These are phyloP conservation scores for Pythium vanterpoolii DNA, from an alignment of 352 stramenopile species.

Conservation along the genomic window DNA sequence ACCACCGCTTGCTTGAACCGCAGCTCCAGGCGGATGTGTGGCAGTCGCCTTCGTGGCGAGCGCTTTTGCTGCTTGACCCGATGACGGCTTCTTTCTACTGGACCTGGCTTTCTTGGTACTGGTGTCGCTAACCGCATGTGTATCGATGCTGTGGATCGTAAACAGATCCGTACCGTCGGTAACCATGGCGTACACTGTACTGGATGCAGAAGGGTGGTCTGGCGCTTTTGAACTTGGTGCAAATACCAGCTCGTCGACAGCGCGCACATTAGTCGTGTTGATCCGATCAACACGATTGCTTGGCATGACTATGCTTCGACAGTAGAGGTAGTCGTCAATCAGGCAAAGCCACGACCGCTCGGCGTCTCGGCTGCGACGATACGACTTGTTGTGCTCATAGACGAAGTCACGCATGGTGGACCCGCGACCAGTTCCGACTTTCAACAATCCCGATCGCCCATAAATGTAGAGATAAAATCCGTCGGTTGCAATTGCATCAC, in stretches of 20 bases:
- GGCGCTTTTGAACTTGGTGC: slow-evolving; percentile 32
- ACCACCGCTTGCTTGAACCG: slow-evolving; percentile 4
- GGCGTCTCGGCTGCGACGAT: slow-evolving; percentile 51
- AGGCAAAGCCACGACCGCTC: slow-evolving; percentile 78
- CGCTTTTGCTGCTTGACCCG: slow-evolving; percentile 9
- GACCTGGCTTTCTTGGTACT: slow-evolving; percentile 13
- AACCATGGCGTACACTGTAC: slow-evolving; percentile 72
- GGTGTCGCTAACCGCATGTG: slow-evolving; percentile 30
- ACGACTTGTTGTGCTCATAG: slow-evolving; percentile 60
- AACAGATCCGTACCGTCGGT: slow-evolving; percentile 57
- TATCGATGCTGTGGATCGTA: slow-evolving; percentile 66
- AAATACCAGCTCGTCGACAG: slow-evolving; percentile 59
- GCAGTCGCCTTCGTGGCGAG: not conserved
- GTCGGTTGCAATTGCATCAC: slow-evolving; percentile 70
- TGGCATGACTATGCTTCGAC: slow-evolving; percentile 70
- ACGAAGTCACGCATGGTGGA: slow-evolving; percentile 66
- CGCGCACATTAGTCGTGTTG: slow-evolving; percentile 29
- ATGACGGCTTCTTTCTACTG: slow-evolving; percentile 6
- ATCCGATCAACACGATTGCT: slow-evolving; percentile 66
- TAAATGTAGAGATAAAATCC: slow-evolving; percentile 70
- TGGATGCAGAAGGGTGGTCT: slow-evolving; percentile 39
- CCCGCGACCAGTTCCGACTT: slow-evolving; percentile 66
- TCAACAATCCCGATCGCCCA: slow-evolving; percentile 54
- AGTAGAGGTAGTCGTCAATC: slow-evolving; percentile 62
- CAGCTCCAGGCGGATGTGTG: not conserved